Conservation (phyloP, 805 yeast species). For the Myxozyma udenii region DNA sequence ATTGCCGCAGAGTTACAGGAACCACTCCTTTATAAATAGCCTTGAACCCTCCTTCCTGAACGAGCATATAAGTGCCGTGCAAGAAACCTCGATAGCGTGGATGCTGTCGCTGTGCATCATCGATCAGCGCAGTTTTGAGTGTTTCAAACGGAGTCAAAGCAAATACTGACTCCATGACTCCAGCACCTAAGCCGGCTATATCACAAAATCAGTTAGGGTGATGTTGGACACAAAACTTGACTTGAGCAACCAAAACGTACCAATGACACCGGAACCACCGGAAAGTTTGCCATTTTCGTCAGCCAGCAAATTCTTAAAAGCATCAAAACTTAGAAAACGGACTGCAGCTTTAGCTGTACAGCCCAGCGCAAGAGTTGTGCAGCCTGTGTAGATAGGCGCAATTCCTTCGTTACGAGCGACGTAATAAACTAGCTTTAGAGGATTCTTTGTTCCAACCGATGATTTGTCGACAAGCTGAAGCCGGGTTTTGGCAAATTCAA, state of each 20-base stretch:
- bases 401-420: slow-evolving; percentile 77
- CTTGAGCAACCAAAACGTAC: slow-evolving; percentile 3
- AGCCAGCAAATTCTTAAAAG: slow-evolving; percentile 69
- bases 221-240: background rate
- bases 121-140: slow-evolving; percentile 90
- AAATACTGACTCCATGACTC: slow-evolving; percentile 81
- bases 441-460: slow-evolving; percentile 52
- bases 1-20: slow-evolving; percentile 94
- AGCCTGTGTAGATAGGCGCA: slow-evolving; percentile 80
- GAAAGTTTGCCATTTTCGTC: slow-evolving; percentile 85
- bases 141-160: slow-evolving; percentile 98
- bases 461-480: slow-evolving; percentile 59
- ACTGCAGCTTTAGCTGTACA: slow-evolving; percentile 96
- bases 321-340: slow-evolving; percentile 87
- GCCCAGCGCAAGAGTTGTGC: slow-evolving; percentile 94
- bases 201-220: background rate
- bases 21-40: slow-evolving; percentile 87
- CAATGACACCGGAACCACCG: slow-evolving; percentile 81
- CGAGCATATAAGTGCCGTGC: slow-evolving; percentile 61
- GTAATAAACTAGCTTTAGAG: slow-evolving; percentile 71
- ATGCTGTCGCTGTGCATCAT: slow-evolving; percentile 72
- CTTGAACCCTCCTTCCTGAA: slow-evolving; percentile 72
- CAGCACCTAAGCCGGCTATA: slow-evolving; percentile 94
- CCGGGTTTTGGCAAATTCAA: slow-evolving; percentile 94
- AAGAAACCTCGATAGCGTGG: slow-evolving; percentile 70